Base-by-base conservation (phyloP, 352 stramenopile genomes). In the Detonula confervacea region DNA sequence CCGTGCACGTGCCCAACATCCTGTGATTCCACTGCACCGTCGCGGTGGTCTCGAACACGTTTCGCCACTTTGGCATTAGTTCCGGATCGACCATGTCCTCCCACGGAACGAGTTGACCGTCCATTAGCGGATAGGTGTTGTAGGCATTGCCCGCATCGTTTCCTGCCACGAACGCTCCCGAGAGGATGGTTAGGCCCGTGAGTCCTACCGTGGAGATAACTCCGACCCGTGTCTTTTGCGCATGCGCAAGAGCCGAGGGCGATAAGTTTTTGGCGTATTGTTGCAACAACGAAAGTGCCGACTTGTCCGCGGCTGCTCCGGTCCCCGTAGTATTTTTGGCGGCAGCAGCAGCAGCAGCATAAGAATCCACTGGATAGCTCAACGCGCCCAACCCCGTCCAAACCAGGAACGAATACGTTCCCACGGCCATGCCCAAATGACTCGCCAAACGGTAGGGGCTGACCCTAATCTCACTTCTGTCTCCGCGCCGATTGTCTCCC, bases 11-110 rank as follows among this genome's bases (percentile, higher is more conserved):
- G 8, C 97, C 97, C 20, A 99, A 91, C 14, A 98, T 44, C 42
- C 97, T 95, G 83, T 99, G 97, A 87, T 99, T 97, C 29, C 98
- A 96, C 85, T 99, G 97, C 69, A 99, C 97, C n/a, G 97, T 96
- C 16, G 97, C 96, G 57, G 97, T 98, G 83, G 99, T 99, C 81
- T 99, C 97, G 77, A 98, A 98, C 47, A 98, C 95, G 87, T 99
- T 99, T 62, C 91, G 91, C 83, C 96, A 98, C 74, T 87, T 93
- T 6, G 96, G 96, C 59, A 92, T 55, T 5, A 90, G 59, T 0
- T 85, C 63, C 8, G 57, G 39, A 54, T 96, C 94, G 30, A 97
- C 96, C 64, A 98, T 86, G 57, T 92, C 91, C 51, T 97, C 95
- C 54, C 96, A 91, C 2, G 97, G 97, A 59, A 99, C 97, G 95